A percentile compares a stretch with the other conserved stretches of the same genome.
Evolutionary conservation across 805 yeast species (phyloP).

Genomic region (Yamadazyma nakazawae): DNA sequence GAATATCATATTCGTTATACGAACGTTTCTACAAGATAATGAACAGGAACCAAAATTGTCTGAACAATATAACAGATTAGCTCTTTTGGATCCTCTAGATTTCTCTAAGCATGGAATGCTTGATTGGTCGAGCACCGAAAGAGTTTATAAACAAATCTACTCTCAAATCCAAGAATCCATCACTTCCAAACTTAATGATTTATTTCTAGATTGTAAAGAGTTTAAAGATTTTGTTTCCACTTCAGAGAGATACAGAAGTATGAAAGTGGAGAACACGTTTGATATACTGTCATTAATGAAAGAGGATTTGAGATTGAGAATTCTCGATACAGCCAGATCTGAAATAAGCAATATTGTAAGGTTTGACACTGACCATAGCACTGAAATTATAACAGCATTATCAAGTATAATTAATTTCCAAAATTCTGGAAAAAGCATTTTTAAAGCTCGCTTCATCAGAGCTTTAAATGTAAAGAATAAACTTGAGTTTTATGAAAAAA

Average conservation of each 20-base stretch:
- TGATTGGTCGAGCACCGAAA: constrained; percentile 28
- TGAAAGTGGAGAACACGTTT: constrained; percentile 11
- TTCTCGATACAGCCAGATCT: constrained; percentile 25
- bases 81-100: constrained; percentile 29
- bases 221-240: constrained; percentile 28
- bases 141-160: constrained; percentile 21
- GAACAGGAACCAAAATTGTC: constrained; percentile 18
- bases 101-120: constrained; percentile 28
- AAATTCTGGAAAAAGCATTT: background rate
- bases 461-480: constrained; percentile 20
- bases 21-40: constrained; percentile 13
- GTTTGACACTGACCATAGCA: constrained; percentile 11
- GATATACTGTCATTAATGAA: constrained; percentile 27
- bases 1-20: constrained; percentile 39
- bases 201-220: constrained; percentile 22
- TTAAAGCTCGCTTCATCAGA: constrained; percentile 14
- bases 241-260: constrained; percentile 20
- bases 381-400: background rate
- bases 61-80: constrained; percentile 29
- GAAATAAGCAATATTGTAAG: constrained; percentile 23
- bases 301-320: constrained; percentile 33
- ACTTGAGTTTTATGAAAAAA: constrained; percentile 21
- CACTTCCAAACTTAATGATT: constrained; percentile 21
- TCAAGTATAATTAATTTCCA: background rate
- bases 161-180: constrained; percentile 21